Evolutionary conservation across 2,329 filamentous ascomycete species (phyloP), one percentile per base, ranked within the genome.

Genomic region (Colletotrichum sansevieriae): DNA sequence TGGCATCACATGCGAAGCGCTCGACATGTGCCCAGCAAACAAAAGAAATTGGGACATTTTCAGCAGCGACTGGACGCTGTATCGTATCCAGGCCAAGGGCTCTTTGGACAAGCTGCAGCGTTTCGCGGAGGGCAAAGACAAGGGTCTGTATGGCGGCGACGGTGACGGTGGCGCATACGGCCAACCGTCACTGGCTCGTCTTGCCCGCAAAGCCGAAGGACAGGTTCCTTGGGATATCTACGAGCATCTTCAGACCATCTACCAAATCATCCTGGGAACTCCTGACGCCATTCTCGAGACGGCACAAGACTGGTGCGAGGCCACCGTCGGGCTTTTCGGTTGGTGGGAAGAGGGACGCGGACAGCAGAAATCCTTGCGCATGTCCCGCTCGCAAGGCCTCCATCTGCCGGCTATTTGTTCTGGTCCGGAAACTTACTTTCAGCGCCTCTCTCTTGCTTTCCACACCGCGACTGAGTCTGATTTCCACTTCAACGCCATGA

Each of bases 271-370:
- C 2, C 85, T 96, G 4, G 95, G 95, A 41, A 88, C 92, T 71
- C 85, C 89, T 10, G 87, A 91, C 41, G 90, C 94, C 20, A 93
- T 98, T 60, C 83, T 97, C 70, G 87, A 90, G 54, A 88, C 90
- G 51, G 89, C 94, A 1, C 90, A 95, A 75, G 95, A 98, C 78
- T 98, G 95, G 95, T 90, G 95, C 59, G 95, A 98, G 81, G 95
- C 94, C 0, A 92, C 91, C 0, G 82, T 98, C 68, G 92, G 91
- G 2, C 82, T 98, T 57, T 90, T 95, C 37, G 90, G 92, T 6
- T 98, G 95, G 95, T 97, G 95, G 94, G 91, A 97, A 76, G 93
- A 96, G 70, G 87, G 88, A n/a, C 88, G 90, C 68, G 86, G 64
- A 71, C 83, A 78, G 57, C 80, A 79, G 68, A 83, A 81, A 73